Base-by-base conservation (phyloP, 352 stramenopile genomes). In the Aphanomyces cochlioides region DNA sequence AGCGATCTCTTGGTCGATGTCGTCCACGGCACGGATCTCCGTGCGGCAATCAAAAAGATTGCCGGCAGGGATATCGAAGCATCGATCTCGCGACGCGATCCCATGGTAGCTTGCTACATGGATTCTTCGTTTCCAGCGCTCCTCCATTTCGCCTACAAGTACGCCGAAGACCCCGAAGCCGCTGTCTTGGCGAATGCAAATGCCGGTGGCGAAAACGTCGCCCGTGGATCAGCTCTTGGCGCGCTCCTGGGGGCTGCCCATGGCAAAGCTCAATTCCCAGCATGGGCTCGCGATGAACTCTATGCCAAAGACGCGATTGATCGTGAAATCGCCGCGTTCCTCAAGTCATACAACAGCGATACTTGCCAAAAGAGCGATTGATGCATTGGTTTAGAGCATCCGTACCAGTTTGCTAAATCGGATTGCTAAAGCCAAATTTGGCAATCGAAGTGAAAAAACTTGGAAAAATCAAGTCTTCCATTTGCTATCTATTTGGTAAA, bases 121-220 rank as follows among this genome's bases (percentile, higher is more conserved):
- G 56, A 77, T 28, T 74, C 76, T 41, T 77, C 78, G 8, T 73
- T 90, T 37, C 85, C 85, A 8, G 72, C 79, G 7, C 67, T 85
- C 0, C 66, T 92, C 7, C 73, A 85, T 48, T 87, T 90, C 72
- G 65, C 86, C 19, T 74, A 77, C 66, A 95, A 90, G 73, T 90
- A 67, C n/a, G 59, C 59, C 19, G 66, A 69, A 43, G 82, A 74
- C 45, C 21, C 60, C 28, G 73, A 78, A 76, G 65, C 72, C 10
- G 85, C 74, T 8, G 66, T 95, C 1, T 54, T 93, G 4, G 75
- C 76, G 10, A 93, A 89, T 76, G 84, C 84, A 40, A 95, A 93
- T 73, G 78, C 80, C 0, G 87, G 87, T 19, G 87, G 87, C 54
- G 87, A 95, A 67, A 95, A 95, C 78, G 85, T 92, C 6, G 83